Evolutionary conservation across 129 eudicot species (phyloP), one percentile per base, ranked within the genome.

Genomic region (Kitagawia praeruptora): DNA sequence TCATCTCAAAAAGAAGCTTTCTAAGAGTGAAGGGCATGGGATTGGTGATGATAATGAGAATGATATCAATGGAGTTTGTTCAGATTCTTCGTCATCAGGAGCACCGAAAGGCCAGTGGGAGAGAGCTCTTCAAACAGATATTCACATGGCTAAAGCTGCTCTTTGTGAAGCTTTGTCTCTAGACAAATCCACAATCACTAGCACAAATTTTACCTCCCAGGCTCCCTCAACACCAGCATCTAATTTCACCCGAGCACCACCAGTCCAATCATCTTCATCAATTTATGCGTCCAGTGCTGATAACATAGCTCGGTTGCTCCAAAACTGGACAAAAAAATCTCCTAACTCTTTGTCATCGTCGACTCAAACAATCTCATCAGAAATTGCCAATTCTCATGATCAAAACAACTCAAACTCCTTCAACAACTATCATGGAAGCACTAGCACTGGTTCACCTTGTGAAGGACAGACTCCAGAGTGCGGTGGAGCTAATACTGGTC

Each of bases 91-190:
- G 1, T 31, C 41, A 1, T 67, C 73, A 67, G 39, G 83, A 75
- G 51, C 73, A 67, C 10, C 73, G 6, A 67, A 83, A 69, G 93
- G 93, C 6, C 93, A 89, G 84, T 89, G 93, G 93, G 93, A 89
- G 61, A 89, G 88, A 47, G 77, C 85, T 84, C 93, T 89, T 48
- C 93, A 89, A 77, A 87, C 93, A 9, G 87, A 89, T 73, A 87
- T 89, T 51, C 81, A 87, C 84, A 82, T 64, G 83, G 93, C 93
- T 51, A 89, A 87, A 82, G 84, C 87, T 77, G 93, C 93, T 81
- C 69, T 89, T 12, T 71, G 84, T 44, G 93, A 89, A 37, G 93
- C 93, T 34, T 80, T 89, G 25, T 89, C 90, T 16, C 49, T 86
- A 49, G 88, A 89, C 77, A 86, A 81, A 54, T 71, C 86, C 46